Evolutionary conservation across 2,329 filamentous ascomycete genomes (phyloP), one percentile per base, ranked within the genome.

Genomic region (Colletotrichum sp.): DNA sequence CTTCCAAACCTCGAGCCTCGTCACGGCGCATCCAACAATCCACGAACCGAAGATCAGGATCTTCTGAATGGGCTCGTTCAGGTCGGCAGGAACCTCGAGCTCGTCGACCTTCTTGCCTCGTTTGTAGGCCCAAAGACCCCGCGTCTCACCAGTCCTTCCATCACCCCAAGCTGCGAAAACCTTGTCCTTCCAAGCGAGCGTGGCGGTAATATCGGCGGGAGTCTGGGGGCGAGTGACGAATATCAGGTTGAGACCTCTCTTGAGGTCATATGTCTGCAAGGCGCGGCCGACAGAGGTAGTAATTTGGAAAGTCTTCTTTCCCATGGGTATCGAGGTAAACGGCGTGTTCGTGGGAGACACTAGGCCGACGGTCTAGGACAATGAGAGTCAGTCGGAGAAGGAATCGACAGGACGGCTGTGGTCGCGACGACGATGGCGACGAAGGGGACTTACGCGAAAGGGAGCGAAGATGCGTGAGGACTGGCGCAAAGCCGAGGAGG

Each of bases 281-380:
- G 93, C 95, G 79, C 93, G 91, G 76, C 96, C 97, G 75, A 97
- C 94, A 0, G 95, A 98, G 34, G 97, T 99, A 38, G 97, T 98
- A 83, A 99, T 95, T 83, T 99, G 97, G 81, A 98, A 99, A 5
- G 95, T 98, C 1, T 95, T 96, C 84, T 98, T 98, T 72, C 97
- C 97, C 18, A 98, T 88, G 1, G 96, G 94, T 36, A 97, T 90
- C 8, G 94, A 93, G 3, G 96, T 96, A 81, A 99, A 98, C 0
- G 97, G 96, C 1, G 98, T 95, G 63, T 88, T 85, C 4, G 96
- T 98, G 1, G 97, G 95, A 7, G 97, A 98, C 3, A 99, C 95
- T 36, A 99, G 89, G 18, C 97, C 97, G 77, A 99, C 90, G 61
- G 96, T 98, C 95, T 98, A 24, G 59, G 59, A 2, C 34, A 8